Percentiles rank a stretch among this genome's conserved stretches.
phyloP scores from a whole-genome alignment of 179 eudicot species.

The Vitellaria paradoxa region DNA sequence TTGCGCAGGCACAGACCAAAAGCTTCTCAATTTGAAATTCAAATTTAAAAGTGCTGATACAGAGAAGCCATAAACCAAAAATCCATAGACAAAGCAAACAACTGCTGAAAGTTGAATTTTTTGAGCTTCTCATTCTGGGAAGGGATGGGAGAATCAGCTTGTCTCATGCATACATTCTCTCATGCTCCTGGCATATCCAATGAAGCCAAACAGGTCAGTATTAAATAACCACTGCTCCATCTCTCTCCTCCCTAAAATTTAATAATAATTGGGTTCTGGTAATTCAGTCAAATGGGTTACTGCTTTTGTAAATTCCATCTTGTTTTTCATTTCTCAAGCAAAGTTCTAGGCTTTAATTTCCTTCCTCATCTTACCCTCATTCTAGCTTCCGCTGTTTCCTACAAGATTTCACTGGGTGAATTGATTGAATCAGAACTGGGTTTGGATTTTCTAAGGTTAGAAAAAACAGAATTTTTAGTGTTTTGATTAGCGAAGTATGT shows the following conservation, averaged over 20 bases:
- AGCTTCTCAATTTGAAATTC: slow-evolving; percentile 40
- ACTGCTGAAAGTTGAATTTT: neutral
- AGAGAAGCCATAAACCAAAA: slow-evolving; percentile 12
- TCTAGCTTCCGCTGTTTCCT: neutral
- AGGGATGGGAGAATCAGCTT: slow-evolving; percentile 46
- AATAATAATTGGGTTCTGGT: neutral
- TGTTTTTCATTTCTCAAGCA: neutral
- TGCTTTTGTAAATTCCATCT: neutral
- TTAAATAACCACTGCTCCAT: neutral
- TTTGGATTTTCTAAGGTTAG: neutral
- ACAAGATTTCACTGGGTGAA: neutral
- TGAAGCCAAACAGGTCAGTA: slow-evolving; percentile 35
- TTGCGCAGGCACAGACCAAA: neutral
- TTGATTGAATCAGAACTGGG: slow-evolving; percentile 1
- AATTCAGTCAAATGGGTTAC: neutral
- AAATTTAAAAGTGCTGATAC: slow-evolving; percentile 15
- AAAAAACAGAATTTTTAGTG: neutral
- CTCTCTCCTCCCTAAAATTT: neutral
- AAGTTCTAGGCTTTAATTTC: neutral
- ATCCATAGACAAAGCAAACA: neutral
- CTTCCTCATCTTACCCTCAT: neutral
- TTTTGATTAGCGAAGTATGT: neutral
- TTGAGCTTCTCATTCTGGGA: slow-evolving; percentile 10
- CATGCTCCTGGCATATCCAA: slow-evolving; percentile 33
- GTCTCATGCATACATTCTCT: slow-evolving; percentile 55